Percentiles rank a stretch among this genome's conserved stretches.
These are phyloP conservation scores for Lentithecium fluviatile DNA, from an alignment of 495 filamentous ascomycete species.

Conservation along the genomic window DNA sequence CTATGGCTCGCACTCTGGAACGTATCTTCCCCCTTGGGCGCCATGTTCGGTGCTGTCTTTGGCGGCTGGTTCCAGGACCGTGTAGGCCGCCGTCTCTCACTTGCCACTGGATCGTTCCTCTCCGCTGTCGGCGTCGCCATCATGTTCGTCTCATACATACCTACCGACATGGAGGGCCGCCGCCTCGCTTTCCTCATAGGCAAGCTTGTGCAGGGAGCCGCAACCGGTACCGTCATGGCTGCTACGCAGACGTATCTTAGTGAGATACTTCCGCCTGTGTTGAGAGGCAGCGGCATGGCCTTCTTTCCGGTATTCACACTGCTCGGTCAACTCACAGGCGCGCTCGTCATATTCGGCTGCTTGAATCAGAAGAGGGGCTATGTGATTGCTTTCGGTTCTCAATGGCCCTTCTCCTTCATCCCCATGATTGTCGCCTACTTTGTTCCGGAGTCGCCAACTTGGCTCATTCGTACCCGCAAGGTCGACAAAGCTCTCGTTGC, in stretches of 20 bases:
- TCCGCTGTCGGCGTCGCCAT: constrained; percentile 45
- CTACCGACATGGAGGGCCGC: constrained; percentile 15
- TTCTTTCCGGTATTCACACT: constrained; percentile 50
- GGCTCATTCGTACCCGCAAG: constrained; percentile 19
- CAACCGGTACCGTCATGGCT: constrained; percentile 47
- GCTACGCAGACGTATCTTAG: constrained; percentile 52
- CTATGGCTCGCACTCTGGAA: constrained; percentile 52
- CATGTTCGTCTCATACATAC: constrained; percentile 31
- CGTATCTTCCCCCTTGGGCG: constrained; percentile 45
- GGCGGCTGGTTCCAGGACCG: constrained; percentile 48
- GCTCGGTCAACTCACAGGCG: constrained; percentile 49
- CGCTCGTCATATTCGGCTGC: constrained; percentile 44
- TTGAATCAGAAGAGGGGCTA: constrained; percentile 29
- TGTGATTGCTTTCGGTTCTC: constrained; percentile 25
- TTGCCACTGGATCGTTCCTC: constrained; percentile 43
- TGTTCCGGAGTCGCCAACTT: constrained; percentile 31
- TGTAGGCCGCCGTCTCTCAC: constrained; percentile 44
- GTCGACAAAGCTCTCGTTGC: constrained; percentile 16
- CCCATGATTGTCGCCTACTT: constrained; percentile 30
- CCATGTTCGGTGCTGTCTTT: constrained; percentile 45
- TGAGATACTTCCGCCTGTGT: constrained; percentile 44
- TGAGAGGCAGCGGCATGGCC: constrained; percentile 49
- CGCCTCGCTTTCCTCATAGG: constrained; percentile 25
- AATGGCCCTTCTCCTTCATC: constrained; percentile 34
- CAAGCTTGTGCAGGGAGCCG: constrained; percentile 44